Conservation (phyloP, 352 stramenopile genomes). For the Pythium rishiriense region DNA sequence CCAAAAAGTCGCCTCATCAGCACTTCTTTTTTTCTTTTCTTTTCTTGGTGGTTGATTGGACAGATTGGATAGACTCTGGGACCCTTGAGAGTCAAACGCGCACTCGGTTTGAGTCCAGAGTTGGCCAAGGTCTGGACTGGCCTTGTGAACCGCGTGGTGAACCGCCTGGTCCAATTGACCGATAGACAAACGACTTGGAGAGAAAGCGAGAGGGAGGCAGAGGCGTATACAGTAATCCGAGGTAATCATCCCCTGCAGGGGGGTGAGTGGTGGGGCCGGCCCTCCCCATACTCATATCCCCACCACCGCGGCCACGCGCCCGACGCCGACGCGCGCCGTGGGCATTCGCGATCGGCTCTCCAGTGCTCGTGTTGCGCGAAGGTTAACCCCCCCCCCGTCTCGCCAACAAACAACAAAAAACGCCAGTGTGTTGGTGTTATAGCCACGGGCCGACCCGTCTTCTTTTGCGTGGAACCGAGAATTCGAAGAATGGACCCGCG, state of each 20-base stretch:
- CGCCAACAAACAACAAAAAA: too few species aligned
- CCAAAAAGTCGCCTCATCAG: background rate
- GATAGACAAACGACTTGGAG: background rate
- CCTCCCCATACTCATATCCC: background rate
- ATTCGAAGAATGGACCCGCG: background rate
- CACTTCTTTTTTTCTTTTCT: background rate
- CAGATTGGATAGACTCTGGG: too few species aligned
- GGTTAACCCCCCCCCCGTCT: background rate
- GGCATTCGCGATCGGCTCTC: background rate
- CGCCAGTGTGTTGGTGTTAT: background rate
- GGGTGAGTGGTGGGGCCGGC: background rate
- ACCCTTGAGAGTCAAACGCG: too few species aligned
- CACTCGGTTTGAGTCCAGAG: too few species aligned
- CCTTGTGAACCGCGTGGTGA: background rate
- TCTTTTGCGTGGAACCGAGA: too few species aligned
- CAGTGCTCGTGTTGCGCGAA: background rate
- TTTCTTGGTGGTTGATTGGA: background rate
- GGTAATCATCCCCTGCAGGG: background rate
- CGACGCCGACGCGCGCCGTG: too few species aligned
- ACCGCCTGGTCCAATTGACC: background rate
- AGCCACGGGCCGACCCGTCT: background rate
- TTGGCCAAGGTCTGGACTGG: too few species aligned
- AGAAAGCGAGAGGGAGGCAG: background rate
- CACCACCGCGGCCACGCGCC: background rate
- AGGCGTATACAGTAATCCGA: constrained; percentile 4